Base-by-base conservation (phyloP, 805 yeast species). In the Wickerhamomyces strasburgensis region DNA sequence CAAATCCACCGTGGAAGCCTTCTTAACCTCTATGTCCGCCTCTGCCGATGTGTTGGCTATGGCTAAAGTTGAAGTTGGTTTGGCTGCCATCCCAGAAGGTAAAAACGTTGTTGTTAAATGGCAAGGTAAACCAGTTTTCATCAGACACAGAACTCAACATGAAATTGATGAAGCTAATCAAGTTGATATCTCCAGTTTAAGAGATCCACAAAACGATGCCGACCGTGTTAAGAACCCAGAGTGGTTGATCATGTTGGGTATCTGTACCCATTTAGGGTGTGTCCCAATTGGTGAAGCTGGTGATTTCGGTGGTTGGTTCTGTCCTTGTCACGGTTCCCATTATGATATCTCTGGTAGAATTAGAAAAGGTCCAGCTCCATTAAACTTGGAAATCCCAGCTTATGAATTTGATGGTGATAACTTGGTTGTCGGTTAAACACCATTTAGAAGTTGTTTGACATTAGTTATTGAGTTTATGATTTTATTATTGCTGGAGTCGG, bases 281-380 rank as follows among this genome's bases (percentile, higher is more conserved):
- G 99, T 93, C 46, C 99, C 99, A 54, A 93, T 93, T 60, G 99
- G 99, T 65, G 98, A 93, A 73, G 82, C 97, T 52, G 99, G 99
- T 72, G 99, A 93, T 69, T 93, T 78, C 57, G 98, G 97, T 65
- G 99, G 99, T 65, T 93, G 99, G 99, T 93, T 93, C 90, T 93
- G 98, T 71, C 98, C 99, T 51, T 93, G 98, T 75, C 99, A 94
- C 77, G 99, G 98, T 78, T 90, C 98, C 62, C 98, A 94, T 70
- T 93, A 93, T 71, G 98, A 93, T 72, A 94, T 94, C 72, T 89
- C 97, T 48, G 99, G 99, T 68, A 90, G 99, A 82, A 90, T 93
- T 65, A 87, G 99, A 81, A 90, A 80, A 74, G 99, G 99, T 56
- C 99, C 99, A 56, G 99, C 99, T 63, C 99, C 99, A 61, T 78